Percentiles rank a stretch among this genome's conserved stretches.
Conservation (phyloP, 441 rosid genomes). For the Manihot esculenta region DNA sequence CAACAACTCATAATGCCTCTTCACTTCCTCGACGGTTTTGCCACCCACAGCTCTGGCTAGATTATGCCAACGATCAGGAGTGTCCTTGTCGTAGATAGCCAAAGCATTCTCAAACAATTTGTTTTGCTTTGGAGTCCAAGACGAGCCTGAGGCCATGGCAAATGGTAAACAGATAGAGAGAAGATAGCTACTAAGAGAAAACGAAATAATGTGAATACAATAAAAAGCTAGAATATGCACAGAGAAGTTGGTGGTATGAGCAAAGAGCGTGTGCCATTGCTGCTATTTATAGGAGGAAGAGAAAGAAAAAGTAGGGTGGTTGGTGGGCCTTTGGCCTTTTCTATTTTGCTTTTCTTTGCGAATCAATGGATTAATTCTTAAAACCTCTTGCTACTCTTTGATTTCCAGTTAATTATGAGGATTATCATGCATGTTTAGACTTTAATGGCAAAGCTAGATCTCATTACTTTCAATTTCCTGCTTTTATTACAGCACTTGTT, state of each 20-base stretch:
- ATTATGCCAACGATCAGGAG: slow-evolving; percentile 59
- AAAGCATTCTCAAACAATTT: slow-evolving; percentile 65
- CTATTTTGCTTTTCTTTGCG: slow-evolving; percentile 14
- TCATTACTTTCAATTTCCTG: too few species aligned
- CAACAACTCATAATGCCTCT: slow-evolving; percentile 51
- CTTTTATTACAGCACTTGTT: too few species aligned
- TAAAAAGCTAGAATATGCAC: not conserved
- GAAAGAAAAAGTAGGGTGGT: not conserved
- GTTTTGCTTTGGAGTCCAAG: slow-evolving; percentile 64
- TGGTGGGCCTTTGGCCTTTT: slow-evolving; percentile 17
- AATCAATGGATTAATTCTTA: slow-evolving; percentile 19
- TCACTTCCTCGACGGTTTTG: slow-evolving; percentile 68
- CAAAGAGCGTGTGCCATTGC: not conserved
- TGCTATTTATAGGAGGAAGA: slow-evolving; percentile 24
- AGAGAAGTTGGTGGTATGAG: slow-evolving; percentile 1
- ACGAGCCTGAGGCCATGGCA: slow-evolving; percentile 40
- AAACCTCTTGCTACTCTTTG: too few species aligned
- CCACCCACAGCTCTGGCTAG: slow-evolving; percentile 68
- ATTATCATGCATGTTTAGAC: too few species aligned
- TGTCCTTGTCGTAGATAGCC: slow-evolving; percentile 51
- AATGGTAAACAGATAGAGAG: not conserved
- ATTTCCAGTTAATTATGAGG: not conserved
- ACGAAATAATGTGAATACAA: too few species aligned
- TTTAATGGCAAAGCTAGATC: too few species aligned
- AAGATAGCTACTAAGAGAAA: not conserved